Conservation (phyloP, 148 eudicot genomes). For the Silene conica region DNA sequence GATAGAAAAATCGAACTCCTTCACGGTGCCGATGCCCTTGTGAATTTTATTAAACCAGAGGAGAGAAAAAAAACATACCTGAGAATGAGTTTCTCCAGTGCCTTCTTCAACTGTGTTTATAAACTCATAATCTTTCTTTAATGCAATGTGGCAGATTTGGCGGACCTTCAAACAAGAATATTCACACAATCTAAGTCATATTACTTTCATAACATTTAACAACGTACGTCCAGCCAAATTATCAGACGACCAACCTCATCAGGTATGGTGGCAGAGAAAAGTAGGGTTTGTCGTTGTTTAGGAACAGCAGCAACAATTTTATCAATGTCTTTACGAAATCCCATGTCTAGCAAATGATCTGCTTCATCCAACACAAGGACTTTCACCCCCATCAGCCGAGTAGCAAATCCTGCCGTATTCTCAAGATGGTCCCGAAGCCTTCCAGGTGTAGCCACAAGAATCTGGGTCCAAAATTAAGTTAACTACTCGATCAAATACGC, state of each 20-base stretch:
- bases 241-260: slow-evolving; percentile 47
- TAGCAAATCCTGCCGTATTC: slow-evolving; percentile 89
- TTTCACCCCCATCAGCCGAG: slow-evolving; percentile 88
- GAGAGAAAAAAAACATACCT: slow-evolving; percentile 40
- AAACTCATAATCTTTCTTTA: slow-evolving; percentile 85
- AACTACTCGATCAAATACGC: slow-evolving; percentile 2
- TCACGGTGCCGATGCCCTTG: neutral
- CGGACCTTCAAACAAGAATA: slow-evolving; percentile 57
- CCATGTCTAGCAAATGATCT: slow-evolving; percentile 95
- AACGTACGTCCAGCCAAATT: slow-evolving; percentile 9
- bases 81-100: slow-evolving; percentile 76
- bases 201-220: slow-evolving; percentile 7
- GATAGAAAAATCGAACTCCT: neutral
- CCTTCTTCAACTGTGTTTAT: slow-evolving; percentile 79
- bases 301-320: slow-evolving; percentile 81
- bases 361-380: slow-evolving; percentile 98
- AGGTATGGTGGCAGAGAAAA: slow-evolving; percentile 92
- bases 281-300: slow-evolving; percentile 89
- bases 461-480: slow-evolving; percentile 41
- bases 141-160: slow-evolving; percentile 79
- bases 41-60: neutral
- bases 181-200: neutral
- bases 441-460: slow-evolving; percentile 98
- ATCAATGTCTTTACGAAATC: slow-evolving; percentile 91
- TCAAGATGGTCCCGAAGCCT: slow-evolving; percentile 86